These are phyloP conservation scores for Dicorynia guianensis DNA, from an alignment of 306 rosid genomes.

Conservation along the genomic window DNA sequence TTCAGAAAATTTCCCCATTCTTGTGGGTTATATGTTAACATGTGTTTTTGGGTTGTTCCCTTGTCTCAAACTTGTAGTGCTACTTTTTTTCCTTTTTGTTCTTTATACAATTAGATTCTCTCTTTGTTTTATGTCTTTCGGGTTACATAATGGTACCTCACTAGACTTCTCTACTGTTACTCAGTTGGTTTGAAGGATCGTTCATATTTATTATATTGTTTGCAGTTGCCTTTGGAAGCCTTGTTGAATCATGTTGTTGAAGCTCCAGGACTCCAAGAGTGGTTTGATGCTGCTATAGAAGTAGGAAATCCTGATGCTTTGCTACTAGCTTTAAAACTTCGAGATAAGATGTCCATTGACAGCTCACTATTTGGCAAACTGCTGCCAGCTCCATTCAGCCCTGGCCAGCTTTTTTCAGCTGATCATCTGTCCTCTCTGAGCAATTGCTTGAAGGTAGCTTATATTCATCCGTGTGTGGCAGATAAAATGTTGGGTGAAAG, in stretches of 20 bases:
- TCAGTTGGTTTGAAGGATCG: slow-evolving; percentile 16
- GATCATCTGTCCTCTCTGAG: slow-evolving; percentile 73
- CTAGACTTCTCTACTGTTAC: background rate
- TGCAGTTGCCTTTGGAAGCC: slow-evolving; percentile 74
- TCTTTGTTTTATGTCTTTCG: background rate
- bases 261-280: slow-evolving; percentile 78
- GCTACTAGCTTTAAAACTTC: slow-evolving; percentile 75
- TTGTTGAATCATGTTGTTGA: slow-evolving; percentile 68
- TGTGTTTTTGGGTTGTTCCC: too few relatives aligned
- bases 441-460: slow-evolving; percentile 81
- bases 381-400: slow-evolving; percentile 73
- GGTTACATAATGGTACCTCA: background rate
- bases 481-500: slow-evolving; percentile 12
- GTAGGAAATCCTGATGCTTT: slow-evolving; percentile 93
- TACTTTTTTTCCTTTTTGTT: background rate
- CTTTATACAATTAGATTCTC: background rate
- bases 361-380: slow-evolving; percentile 64
- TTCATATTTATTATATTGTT: background rate
- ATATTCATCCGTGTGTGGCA: slow-evolving; percentile 7
- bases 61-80: background rate
- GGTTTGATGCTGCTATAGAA: slow-evolving; percentile 85
- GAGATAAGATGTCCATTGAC: slow-evolving; percentile 58
- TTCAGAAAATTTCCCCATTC: background rate
- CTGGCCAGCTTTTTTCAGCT: slow-evolving; percentile 67
- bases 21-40: background rate